Percentiles rank a stretch among this genome's conserved stretches.
Evolutionary conservation across 2,329 filamentous ascomycete species (phyloP).

Genomic region (Teratosphaeria destructans): DNA sequence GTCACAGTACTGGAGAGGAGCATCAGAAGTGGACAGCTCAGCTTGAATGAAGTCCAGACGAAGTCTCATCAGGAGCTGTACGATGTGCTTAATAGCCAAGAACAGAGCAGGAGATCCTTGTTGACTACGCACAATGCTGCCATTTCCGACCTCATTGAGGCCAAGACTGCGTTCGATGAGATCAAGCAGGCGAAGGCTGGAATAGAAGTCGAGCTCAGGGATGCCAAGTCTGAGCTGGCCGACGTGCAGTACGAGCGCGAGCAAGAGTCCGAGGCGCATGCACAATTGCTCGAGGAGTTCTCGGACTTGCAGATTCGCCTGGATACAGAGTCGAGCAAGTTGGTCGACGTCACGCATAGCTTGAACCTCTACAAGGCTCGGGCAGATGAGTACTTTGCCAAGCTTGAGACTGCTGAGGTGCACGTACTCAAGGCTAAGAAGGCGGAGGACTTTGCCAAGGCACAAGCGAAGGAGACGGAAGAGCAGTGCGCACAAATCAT

Average conservation of each 20-base stretch:
- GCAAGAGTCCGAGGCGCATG: conserved; percentile 78
- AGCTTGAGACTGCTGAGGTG: conserved; percentile 93
- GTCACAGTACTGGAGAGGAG: conserved; percentile 80
- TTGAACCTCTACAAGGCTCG: conserved; percentile 82
- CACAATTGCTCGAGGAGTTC: conserved; percentile 82
- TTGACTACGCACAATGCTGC: conserved; percentile 78
- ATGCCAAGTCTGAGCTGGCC: conserved; percentile 70
- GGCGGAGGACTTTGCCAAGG: conserved; percentile 87
- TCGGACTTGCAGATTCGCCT: conserved; percentile 87
- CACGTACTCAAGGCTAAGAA: conserved; percentile 83
- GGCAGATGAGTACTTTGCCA: conserved; percentile 92
- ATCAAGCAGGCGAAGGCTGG: conserved; percentile 70
- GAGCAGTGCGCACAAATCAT: conserved; percentile 83
- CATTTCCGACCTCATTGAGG: conserved; percentile 72
- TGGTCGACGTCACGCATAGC: conserved; percentile 73
- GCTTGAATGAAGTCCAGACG: conserved; percentile 80
- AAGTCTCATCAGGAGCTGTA: conserved; percentile 91
- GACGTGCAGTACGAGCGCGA: conserved; percentile 71
- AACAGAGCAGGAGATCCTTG: conserved; percentile 72
- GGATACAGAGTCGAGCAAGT: conserved; percentile 76
- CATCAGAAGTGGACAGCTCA: conserved; percentile 76
- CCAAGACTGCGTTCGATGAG: conserved; percentile 78
- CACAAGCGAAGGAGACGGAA: conserved; percentile 81
- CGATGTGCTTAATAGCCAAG: conserved; percentile 84
- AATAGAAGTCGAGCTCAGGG: conserved; percentile 77